Percentiles rank a stretch among this genome's conserved stretches.
Conservation (phyloP, 163 green algal genomes). For the Chloromonas sp. region DNA sequence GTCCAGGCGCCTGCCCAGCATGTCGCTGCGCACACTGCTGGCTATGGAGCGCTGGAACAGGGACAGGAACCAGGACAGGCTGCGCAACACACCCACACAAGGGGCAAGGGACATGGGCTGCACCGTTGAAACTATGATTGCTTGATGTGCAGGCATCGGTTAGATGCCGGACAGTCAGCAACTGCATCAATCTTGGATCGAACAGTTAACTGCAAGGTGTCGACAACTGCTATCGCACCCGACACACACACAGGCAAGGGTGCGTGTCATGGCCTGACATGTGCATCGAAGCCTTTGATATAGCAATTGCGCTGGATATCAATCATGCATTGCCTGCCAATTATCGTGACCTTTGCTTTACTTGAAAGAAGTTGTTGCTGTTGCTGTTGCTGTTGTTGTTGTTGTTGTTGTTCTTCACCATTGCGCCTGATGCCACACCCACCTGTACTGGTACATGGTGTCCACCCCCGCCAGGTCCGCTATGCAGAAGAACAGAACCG, state of each 20-base stretch:
- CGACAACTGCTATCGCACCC: not conserved
- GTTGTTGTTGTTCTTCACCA: no score
- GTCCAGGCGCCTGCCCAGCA: constrained; percentile 25
- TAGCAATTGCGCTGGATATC: no score
- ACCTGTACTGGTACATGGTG: constrained; percentile 63
- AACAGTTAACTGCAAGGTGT: not conserved
- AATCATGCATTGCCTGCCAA: no score
- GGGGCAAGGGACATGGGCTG: not conserved
- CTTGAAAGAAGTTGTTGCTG: no score
- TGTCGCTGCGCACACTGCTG: constrained; percentile 26
- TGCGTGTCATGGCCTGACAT: not conserved
- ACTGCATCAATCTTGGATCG: not conserved
- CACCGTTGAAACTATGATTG: not conserved
- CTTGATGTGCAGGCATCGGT: not conserved
- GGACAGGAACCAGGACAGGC: constrained; percentile 64
- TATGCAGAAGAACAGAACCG: constrained; percentile 72
- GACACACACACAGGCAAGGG: not conserved
- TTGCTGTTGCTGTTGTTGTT: no score
- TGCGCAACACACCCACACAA: not conserved
- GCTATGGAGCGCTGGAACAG: constrained; percentile 46
- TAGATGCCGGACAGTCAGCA: no score
- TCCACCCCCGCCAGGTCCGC: constrained; percentile 55
- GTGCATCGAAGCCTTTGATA: no score
- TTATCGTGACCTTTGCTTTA: no score
- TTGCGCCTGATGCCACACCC: not conserved